Base-by-base conservation (phyloP, 2,329 filamentous ascomycete species). In the Gliomastix tumulicola region DNA sequence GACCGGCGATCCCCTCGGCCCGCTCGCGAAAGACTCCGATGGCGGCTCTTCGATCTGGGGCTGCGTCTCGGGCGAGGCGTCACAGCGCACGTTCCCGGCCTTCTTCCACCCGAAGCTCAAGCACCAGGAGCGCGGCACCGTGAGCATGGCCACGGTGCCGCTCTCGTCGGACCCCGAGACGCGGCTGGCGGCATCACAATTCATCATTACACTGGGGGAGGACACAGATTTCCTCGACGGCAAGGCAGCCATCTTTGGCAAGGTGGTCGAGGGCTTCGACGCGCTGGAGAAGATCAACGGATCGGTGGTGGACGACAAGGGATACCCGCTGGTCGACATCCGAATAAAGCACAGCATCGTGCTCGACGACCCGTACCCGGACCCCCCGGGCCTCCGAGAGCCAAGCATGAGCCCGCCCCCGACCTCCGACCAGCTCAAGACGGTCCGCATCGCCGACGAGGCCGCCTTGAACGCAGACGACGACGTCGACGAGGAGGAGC, bases 31-130 rank as follows among this genome's bases (percentile, higher is more conserved):
- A 48, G 79, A 88, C 32, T 95, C 89, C 49, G 88, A 97, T 75
- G 90, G 90, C 47, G 90, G 92, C 46, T 84, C 82, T 33, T 94
- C 88, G 30, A 88, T 97, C 66, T 97, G 90, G 90, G 88, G 88
- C 30, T 59, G 88, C 37, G 57, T 94, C 19, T 78, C 85, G 18
- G 81, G 73, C 46, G 57, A 70, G 30, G 68, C 82, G 12, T 68
- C 80, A 15, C 80, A 83, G 51, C 82, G 83, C 50, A 84, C 83
- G 4, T 97, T 96, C 54, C 71, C 78, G 9, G 84, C 88, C n/a
- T 77, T 89, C 44, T 82, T 96, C 50, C 79, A 88, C 48, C 82
- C 83, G 6, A 94, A 90, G 56, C 66, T 94, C 49, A 95, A 92
- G 59, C 92, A 98, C 60, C 65, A 76, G 28, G 87, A 95, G 58